Base-by-base conservation (phyloP, 176 grass and related monocot genomes). In the Phoenix roebelenii region DNA sequence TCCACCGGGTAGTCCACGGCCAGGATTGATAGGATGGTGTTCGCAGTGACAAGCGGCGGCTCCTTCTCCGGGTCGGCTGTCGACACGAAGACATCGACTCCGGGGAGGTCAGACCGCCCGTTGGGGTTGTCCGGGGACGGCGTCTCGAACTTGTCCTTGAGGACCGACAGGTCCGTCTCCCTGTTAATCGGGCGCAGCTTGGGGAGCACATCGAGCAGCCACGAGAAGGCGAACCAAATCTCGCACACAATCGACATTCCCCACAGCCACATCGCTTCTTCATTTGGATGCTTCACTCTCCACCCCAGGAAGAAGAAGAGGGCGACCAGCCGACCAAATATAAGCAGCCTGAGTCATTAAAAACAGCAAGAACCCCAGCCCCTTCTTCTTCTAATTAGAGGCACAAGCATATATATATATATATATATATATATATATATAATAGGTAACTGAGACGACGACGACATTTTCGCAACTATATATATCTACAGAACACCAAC, bases 141-240 rank as follows among this genome's bases (percentile, higher is more conserved):
- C 56, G 65, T 83, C 65, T 97, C 93, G 24, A 97, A 97, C 73
- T 97, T 97, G 52, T 97, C 93, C 70, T 78, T 83, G 19, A 97
- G 93, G 61, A 85, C 84, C 0, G 78, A 63, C 1, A 97, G 78
- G 73, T 97, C 78, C 1, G 93, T 91, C 7, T 59, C 80, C 26
- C 93, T 80, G 73, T 97, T 97, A 15, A 97, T 75, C 1, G 93
- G 92, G 82, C 81, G 78, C 52, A 97, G 80, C 67, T 97, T 97
- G 48, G 93, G 93, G 30, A 97, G 78, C 73, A 82, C 80, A 62
- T 97, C 87, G 15, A 97, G 77, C 4, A 97, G 35, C 93, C 93
- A 97, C 5, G 93, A 97, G 77, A 97, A 97, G 17, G 87, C 93
- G 76, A 97, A 97, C 93, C 93, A 97, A 56, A 97, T n/a, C 76